Conservation (phyloP, 2,329 filamentous ascomycete species). For the Colletotrichum gigasporum region DNA sequence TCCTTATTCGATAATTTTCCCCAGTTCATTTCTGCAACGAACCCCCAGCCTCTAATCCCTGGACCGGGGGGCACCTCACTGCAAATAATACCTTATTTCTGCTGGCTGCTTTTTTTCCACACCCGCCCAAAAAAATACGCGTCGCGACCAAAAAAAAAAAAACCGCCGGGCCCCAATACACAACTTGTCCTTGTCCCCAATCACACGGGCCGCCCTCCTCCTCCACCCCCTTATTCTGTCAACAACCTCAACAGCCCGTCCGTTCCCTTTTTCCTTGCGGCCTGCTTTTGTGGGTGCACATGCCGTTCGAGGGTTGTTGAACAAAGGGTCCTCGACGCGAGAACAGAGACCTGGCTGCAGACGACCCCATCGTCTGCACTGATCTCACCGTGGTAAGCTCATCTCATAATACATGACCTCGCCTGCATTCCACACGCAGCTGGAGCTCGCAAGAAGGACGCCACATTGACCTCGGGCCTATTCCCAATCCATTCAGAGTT, state of each 20-base stretch:
- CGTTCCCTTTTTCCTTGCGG: conserved; percentile 11
- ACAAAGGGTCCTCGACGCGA: conserved; percentile 36
- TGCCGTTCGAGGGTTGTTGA: conserved; percentile 23
- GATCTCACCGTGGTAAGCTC: conserved; percentile 65
- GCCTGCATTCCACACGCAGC: conserved; percentile 10
- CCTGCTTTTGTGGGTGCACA: conserved; percentile 12
- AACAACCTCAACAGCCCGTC: conserved; percentile 29
- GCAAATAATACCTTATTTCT: conserved; percentile 31
- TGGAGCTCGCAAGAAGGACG: conserved; percentile 3
- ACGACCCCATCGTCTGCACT: conserved; percentile 69
- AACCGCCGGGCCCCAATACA: conserved; percentile 21
- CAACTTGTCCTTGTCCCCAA: conserved; percentile 24
- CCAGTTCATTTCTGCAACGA: conserved; percentile 24
- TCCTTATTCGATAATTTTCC: conserved; percentile 33
- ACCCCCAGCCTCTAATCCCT: conserved; percentile 24
- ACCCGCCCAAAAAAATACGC: conserved; percentile 21
- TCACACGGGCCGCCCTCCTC: conserved; percentile 26
- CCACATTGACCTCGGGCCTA: conserved; percentile 23
- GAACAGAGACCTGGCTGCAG: conserved; percentile 66
- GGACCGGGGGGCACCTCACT: conserved; percentile 7
- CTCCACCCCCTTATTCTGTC: conserved; percentile 32
- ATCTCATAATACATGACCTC: conserved; percentile 16
- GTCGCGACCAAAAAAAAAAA: conserved; percentile 24
- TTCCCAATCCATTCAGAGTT: conserved; percentile 41
- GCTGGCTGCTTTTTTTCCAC: conserved; percentile 4